Base-by-base conservation (phyloP, 208 protist genomes). In the Trypanosoma melophagium region DNA sequence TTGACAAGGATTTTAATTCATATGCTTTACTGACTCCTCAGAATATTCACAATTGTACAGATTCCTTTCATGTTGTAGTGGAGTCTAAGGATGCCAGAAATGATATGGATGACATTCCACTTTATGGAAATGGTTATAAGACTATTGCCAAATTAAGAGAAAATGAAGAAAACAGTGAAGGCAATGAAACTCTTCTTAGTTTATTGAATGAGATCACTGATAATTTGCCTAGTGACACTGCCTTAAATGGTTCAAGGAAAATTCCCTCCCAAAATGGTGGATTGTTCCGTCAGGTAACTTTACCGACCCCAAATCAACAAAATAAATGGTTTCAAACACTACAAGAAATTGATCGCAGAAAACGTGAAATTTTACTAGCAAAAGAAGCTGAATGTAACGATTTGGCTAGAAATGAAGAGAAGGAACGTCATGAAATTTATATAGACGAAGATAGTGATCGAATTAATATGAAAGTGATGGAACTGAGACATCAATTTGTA, bases 21-120 rank as follows among this genome's bases (percentile, higher is more conserved):
- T 71, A 60, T 40, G 54, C 19, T 9, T 63, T 71, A 3, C 55
- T 76, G n/a, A 76, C 70, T 2, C 70, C 25, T 19, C 28, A 49
- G 16, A 76, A 35, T 16, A 22, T 64, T 47, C 62, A 35, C 3
- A 45, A 66, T 49, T 16, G 17, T 42, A 24, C 10, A 7, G 59
- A 49, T 25, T 7, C 8, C 3, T 74, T 66, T 54, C 40, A 53
- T 14, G 22, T 61, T 54, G 50, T 68, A 9, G 60, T 74, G 22
- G 60, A 35, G 22, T 12, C 60, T n/a, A n/a, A n/a, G n/a, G n/a
- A n/a, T n/a, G n/a, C n/a, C n/a, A n/a, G n/a, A n/a, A n/a, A n/a
- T n/a, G n/a, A n/a, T n/a, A n/a, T n/a, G n/a, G n/a, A n/a, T n/a
- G n/a, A n/a, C n/a, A n/a, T n/a, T n/a, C n/a, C n/a, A n/a, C n/a